Conservation (phyloP, 345 rosid genomes). For the Tarenaya hassleriana region DNA sequence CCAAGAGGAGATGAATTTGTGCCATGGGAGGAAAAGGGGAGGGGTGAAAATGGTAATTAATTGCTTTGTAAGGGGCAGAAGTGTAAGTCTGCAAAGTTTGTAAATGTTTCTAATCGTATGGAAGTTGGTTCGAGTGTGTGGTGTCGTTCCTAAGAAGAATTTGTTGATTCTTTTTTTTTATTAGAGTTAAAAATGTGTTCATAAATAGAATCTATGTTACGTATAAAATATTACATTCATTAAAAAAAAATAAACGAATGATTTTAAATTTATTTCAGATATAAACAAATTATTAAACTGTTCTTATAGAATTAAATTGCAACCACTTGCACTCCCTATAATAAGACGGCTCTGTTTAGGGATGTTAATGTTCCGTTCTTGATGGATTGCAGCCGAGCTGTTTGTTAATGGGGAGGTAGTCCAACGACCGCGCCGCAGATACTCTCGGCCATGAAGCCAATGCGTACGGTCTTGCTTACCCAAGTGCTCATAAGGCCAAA, state of each 20-base stretch:
- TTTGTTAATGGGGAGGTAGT: constrained; percentile 94
- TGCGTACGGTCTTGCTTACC: too few species aligned
- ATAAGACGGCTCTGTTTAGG: background rate
- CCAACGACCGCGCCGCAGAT: constrained; percentile 79
- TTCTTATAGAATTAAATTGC: background rate
- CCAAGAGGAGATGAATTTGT: constrained; percentile 44
- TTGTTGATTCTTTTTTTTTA: constrained; percentile 19
- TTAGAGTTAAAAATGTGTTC: too few species aligned
- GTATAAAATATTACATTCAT: too few species aligned
- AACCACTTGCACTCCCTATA: too few species aligned
- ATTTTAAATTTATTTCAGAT: too few species aligned
- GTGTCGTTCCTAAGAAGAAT: background rate
- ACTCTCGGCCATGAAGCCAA: too few species aligned
- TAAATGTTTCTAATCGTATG: background rate
- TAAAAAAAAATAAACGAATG: too few species aligned
- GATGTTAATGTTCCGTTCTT: background rate
- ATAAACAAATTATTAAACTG: too few species aligned
- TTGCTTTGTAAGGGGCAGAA: background rate
- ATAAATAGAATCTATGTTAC: background rate
- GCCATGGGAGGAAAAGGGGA: background rate
- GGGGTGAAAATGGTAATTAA: too few species aligned
- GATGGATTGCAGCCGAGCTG: constrained; percentile 68
- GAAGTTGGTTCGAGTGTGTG: too few species aligned
- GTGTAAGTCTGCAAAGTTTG: constrained; percentile 3
- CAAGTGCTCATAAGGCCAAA: too few species aligned